Percentiles rank a stretch among this genome's conserved stretches.
Conservation (phyloP, 139 green algal species). For the Chlorella vulgaris region DNA sequence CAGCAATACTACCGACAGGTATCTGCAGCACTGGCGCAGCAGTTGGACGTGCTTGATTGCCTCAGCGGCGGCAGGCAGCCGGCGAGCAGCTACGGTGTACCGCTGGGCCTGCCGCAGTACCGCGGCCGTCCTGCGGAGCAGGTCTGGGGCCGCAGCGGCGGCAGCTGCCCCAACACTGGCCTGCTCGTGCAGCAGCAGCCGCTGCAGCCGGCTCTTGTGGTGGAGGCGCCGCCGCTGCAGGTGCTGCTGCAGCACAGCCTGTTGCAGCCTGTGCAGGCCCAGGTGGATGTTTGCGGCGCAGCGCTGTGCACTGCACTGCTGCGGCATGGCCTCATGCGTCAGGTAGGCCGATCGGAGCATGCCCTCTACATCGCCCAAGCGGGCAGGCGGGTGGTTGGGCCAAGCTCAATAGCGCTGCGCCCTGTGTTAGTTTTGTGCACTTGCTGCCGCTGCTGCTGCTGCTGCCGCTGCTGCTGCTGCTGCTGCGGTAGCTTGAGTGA, state of each 20-base stretch:
- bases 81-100: conserved; percentile 11
- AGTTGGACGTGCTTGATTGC: conserved; percentile 16
- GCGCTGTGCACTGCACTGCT: conserved; percentile 24
- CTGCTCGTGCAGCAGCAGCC: not conserved
- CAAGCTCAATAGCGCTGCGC: too few relatives aligned
- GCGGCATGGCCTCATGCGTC: conserved; percentile 18
- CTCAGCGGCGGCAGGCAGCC: conserved; percentile 6
- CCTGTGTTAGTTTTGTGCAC: too few relatives aligned
- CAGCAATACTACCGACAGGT: conserved; percentile 1
- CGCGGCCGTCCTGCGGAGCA: not conserved
- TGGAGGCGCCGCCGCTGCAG: conserved; percentile 18
- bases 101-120: not conserved
- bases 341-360: conserved; percentile 16
- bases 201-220: not conserved
- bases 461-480: not conserved
- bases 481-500: too few relatives aligned
- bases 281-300: conserved; percentile 9
- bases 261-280: conserved; percentile 32
- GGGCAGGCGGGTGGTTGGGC: too few relatives aligned
- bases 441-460: conserved; percentile 3
- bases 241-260: conserved; percentile 37
- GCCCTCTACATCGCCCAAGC: too few relatives aligned
- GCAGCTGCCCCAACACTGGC: not conserved
- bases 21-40: not conserved
- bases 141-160: not conserved